Conservation (phyloP, 495 filamentous ascomycete species). For the Aspergillus cavernicola region DNA sequence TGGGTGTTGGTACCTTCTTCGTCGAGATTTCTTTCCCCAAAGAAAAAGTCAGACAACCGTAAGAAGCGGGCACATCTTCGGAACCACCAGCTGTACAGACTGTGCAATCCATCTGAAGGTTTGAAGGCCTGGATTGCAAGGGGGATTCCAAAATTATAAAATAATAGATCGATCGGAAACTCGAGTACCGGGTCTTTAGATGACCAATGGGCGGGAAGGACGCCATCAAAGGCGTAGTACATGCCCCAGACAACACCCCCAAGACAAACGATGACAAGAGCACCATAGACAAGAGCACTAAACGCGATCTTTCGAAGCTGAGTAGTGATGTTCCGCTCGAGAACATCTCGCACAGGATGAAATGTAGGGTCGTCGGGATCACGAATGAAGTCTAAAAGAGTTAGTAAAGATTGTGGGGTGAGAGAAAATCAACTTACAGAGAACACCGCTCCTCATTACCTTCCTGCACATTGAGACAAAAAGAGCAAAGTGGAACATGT, state of each 20-base stretch:
- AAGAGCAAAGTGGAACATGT: conserved; percentile 99
- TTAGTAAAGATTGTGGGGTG: conserved; percentile 4
- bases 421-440: conserved; percentile 58
- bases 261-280: conserved; percentile 85
- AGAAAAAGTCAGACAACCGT: conserved; percentile 86
- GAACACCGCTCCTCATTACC: conserved; percentile 88
- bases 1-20: conserved; percentile 71
- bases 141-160: conserved; percentile 95
- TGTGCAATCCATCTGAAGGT: conserved; percentile 77
- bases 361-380: conserved; percentile 99
- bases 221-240: conserved; percentile 54
- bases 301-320: conserved; percentile 96
- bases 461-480: conserved; percentile 99
- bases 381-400: conserved; percentile 80
- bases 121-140: conserved; percentile 75
- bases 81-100: conserved; percentile 96
- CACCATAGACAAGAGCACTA: conserved; percentile 92
- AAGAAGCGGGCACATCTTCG: conserved; percentile 75
- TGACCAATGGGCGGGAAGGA: conserved; percentile 90
- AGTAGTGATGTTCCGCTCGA: conserved; percentile 87
- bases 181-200: conserved; percentile 87
- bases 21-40: conserved; percentile 72
- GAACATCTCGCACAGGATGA: conserved; percentile 93
- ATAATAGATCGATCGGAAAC: conserved; percentile 89
- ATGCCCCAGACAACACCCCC: conserved; percentile 97